Base-by-base conservation (phyloP, 257 asterid genomes). In the Primulina eburnea region DNA sequence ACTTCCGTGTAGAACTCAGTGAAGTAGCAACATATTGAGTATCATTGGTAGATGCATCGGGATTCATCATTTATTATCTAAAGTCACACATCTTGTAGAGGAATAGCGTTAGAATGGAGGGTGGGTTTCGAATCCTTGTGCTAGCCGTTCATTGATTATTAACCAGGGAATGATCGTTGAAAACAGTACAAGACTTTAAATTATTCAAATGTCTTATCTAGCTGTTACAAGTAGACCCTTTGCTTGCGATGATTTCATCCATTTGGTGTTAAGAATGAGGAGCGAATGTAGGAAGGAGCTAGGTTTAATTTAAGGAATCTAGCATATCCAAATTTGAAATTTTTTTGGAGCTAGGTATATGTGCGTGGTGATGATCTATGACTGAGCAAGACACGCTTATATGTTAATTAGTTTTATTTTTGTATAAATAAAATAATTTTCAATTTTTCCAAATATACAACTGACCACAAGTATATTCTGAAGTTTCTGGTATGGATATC, bases 331-430 rank as follows among this genome's bases (percentile, higher is more conserved):
- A 37, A 52, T 60, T 57, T 18, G 43, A 20, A 57, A 30, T 33
- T 33, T n/a, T 65, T 7, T 69, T 16, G 59, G 63, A 29, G 73
- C 74, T 69, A 65, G 24, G 30, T 64, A 35, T 64, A 35, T 70
- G 65, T 57, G 70, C 69, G 57, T 21, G 55, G 47, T 74, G 55
- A 34, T 74, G 64, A 66, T 73, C 55, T 38, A 64, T 47, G 38
- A 50, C 29, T 37, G 12, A 17, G 61, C 43, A 52, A 68, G 9
- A 60, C 7, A 40, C 10, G 18, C 28, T 29, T 21, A 8, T 60
- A 10, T 40, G 67, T 10, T 52, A 53, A 32, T 66, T 52, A 71
- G 34, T 30, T 71, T 50, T 50, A 1, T 50, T 50, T 50, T 50
- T 50, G 10, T 5, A 32, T 47, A 32, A n/a, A 29, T 7, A 52